Evolutionary conservation across 805 yeast genomes (phyloP).

Genomic region (Komagataella phaffii): DNA sequence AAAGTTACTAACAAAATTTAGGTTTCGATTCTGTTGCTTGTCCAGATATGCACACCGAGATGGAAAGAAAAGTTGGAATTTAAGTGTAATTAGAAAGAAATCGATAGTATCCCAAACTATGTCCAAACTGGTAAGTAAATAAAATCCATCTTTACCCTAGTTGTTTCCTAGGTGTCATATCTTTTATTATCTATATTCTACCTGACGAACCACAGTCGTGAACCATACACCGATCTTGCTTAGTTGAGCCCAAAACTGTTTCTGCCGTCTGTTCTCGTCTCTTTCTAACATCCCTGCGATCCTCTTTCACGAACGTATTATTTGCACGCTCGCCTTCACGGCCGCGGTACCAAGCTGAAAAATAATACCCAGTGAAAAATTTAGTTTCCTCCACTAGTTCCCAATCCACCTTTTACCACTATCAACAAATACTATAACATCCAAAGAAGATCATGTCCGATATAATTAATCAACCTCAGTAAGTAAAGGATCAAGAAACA

Average conservation of each 20-base stretch:
- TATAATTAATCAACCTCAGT: background rate
- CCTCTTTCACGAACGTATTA: constrained; percentile 1
- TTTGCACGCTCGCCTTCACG: constrained; percentile 5
- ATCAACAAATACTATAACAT: background rate
- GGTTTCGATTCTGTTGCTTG: background rate
- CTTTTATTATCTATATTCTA: too few species aligned
- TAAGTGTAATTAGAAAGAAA: constrained; percentile 7
- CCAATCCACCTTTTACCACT: constrained; percentile 1
- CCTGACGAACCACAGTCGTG: too few species aligned
- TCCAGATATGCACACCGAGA: constrained; percentile 54
- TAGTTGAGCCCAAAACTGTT: too few species aligned
- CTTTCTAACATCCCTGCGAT: too few species aligned
- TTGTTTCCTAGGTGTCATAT: too few species aligned
- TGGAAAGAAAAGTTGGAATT: constrained; percentile 52
- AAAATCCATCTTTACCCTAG: background rate
- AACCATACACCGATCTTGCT: too few species aligned
- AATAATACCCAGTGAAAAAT: constrained; percentile 2
- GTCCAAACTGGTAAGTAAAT: background rate
- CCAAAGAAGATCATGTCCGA: background rate
- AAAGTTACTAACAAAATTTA: constrained; percentile 9
- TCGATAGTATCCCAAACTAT: background rate
- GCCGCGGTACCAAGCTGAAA: background rate
- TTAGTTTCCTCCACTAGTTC: constrained; percentile 2
- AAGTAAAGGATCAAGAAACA: background rate
- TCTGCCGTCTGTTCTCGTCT: too few species aligned